Base-by-base conservation (phyloP, 805 yeast genomes). In the Metschnikowia noctiluminum region DNA sequence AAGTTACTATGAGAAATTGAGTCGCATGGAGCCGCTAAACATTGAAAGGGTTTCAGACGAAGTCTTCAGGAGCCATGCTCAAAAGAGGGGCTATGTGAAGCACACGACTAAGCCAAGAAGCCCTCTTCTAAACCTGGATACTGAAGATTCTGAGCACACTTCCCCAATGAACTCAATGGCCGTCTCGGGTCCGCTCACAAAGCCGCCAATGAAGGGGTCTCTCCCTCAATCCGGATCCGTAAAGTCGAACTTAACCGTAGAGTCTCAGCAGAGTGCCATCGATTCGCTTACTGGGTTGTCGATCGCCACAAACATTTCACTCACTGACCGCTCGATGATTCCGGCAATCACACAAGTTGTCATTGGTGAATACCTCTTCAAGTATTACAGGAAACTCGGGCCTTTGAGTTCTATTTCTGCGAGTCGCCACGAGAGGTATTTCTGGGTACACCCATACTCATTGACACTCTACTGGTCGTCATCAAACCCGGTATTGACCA, bases 371-470 rank as follows among this genome's bases (percentile, higher is more conserved):
- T 88, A 82, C 55, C 71, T 91, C 49, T 84, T 77, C 78, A 92
- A 92, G 66, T 91, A 91, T 63, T 88, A 85, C 64, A 82, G 94
- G 50, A 81, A 82, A 52, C 68, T 86, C 45, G 91, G 91, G 1
- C 85, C 90, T 13, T 73, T 88, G 43, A 84, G 89, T 35, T 77
- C 85, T 1, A 76, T 89, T 16, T 79, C 92, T 0, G 94, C 89
- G 43, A 79, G 80, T 38, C 79, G 97, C 51, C 99, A 92, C 62
- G 94, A 87, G 62, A 78, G 97, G 55, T 92, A 81, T 70, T 92
- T 92, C 77, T 94, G 98, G 98, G 81, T 94, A 40, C 96, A 92
- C 67, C 98, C 99, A 3, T 91, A 91, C 66, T 85, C 94, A 8
- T 70, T 89, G 72, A 89, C 96, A 0, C 73, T 92, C 41, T 90